phyloP scores from a whole-genome alignment of 2,329 filamentous ascomycete genomes.

The Fusarium succisae region DNA sequence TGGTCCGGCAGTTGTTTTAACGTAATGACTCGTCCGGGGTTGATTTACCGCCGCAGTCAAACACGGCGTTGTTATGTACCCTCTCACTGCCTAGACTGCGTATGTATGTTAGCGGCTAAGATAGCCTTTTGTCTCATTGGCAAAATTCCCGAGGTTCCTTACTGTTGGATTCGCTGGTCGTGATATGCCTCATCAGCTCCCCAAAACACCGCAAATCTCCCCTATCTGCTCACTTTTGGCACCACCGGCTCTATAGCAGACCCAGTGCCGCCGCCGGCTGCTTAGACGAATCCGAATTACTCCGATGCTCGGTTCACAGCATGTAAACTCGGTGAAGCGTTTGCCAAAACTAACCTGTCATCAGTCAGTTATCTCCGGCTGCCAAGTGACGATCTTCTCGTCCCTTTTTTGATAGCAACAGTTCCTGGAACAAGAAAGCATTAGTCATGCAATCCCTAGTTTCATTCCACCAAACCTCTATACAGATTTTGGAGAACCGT shows the following conservation, averaged over 20 bases:
- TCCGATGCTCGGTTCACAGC: constrained; percentile 26
- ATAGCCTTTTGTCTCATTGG: constrained; percentile 37
- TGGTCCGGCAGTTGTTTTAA: constrained; percentile 45
- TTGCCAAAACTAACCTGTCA: constrained; percentile 24
- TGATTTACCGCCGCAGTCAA: constrained; percentile 27
- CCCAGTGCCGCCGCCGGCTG: background rate
- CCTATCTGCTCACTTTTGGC: constrained; percentile 38
- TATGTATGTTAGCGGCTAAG: constrained; percentile 31
- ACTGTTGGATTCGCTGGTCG: constrained; percentile 12
- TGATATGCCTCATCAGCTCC: constrained; percentile 15
- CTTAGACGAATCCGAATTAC: constrained; percentile 23
- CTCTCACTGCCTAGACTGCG: background rate
- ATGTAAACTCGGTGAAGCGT: constrained; percentile 1
- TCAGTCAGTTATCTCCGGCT: constrained; percentile 36
- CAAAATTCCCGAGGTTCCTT: constrained; percentile 15
- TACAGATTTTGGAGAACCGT: background rate
- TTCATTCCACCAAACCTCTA: background rate
- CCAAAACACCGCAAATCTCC: constrained; percentile 25
- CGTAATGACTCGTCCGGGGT: constrained; percentile 43
- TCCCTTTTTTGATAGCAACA: constrained; percentile 21
- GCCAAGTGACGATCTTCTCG: constrained; percentile 23
- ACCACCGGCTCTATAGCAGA: constrained; percentile 17
- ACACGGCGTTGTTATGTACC: background rate
- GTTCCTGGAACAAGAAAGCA: constrained; percentile 14
- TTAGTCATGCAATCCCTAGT: constrained; percentile 26